Percentiles rank a stretch among this genome's conserved stretches.
phyloP scores from a whole-genome alignment of 306 rosid genomes.

The Acacia acuminata region DNA sequence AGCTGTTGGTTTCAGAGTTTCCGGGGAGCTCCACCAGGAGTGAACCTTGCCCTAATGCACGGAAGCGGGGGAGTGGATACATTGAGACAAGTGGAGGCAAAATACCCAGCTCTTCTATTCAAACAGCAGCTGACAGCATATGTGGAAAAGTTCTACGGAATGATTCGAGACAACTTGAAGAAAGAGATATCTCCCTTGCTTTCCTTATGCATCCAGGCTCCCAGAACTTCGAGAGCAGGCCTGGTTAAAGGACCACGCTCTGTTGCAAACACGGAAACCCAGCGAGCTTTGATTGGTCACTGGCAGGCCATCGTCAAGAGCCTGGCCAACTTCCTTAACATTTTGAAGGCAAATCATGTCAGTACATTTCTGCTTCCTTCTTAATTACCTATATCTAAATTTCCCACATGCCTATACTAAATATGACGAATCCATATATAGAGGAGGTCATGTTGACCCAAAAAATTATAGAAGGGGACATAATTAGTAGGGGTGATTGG shows the following conservation, averaged over 20 bases:
- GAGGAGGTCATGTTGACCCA: no score
- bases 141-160: conserved; percentile 97
- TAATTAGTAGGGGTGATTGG: no score
- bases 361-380: conserved; percentile 33
- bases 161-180: conserved; percentile 97
- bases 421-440: no score
- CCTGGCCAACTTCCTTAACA: conserved; percentile 74
- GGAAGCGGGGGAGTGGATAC: conserved; percentile 73
- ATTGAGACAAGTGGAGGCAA: conserved; percentile 93
- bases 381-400: no score
- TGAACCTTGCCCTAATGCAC: conserved; percentile 45
- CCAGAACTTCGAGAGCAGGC: conserved; percentile 94
- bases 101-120: conserved; percentile 96
- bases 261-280: conserved; percentile 84
- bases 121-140: conserved; percentile 99
- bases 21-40: conserved; percentile 64
- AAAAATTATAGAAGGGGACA: no score
- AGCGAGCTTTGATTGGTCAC: conserved; percentile 93
- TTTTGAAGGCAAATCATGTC: conserved; percentile 84
- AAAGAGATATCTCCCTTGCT: conserved; percentile 98
- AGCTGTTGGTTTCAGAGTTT: conserved; percentile 45
- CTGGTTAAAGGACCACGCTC: conserved; percentile 91
- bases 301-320: conserved; percentile 99
- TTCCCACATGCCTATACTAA: no score
- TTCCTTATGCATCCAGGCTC: conserved; percentile 98